Base-by-base conservation (phyloP, 768 basidiomycete genomes). In the Tricholoma sp. region DNA sequence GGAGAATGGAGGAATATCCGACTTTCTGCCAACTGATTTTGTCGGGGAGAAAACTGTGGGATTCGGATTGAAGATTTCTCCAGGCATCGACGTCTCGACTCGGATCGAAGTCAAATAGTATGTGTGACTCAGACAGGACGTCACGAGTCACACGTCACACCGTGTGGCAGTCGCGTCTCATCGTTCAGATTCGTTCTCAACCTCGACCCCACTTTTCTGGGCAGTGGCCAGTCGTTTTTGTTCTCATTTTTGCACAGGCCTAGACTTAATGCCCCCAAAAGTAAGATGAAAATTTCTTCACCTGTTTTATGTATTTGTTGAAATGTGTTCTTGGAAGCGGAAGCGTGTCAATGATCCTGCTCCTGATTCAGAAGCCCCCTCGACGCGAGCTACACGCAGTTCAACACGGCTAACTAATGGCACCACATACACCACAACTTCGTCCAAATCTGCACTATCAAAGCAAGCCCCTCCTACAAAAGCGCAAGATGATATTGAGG, bases 41-140 rank as follows among this genome's bases (percentile, higher is more conserved):
- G 80, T 64, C 1, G 83, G 71, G 1, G 79, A 73, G 68, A 94
- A 90, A 37, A 98, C 77, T 10, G 83, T 87, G 1, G 96, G 96
- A 71, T 98, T 98, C 16, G 89, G 89, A 71, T 98, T 98, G 79
- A 86, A 91, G 54, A 86, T 72, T 67, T 86, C 83, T 35, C 72
- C 71, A 51, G 76, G 67, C 83, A 85, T 85, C 56, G 35, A n/a
- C n/a, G n/a, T n/a, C n/a, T n/a, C n/a, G n/a, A n/a, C n/a, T n/a
- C n/a, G n/a, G n/a, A 60, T 62, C 63, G 55, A 29, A 43, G 55
- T 46, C 24, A 3, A 27, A 45, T 9, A 18, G n/a, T 8, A 21
- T n/a, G n/a, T n/a, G n/a, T n/a, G n/a, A n/a, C n/a, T n/a, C n/a
- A n/a, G n/a, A n/a, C n/a, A 54, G 31, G 59, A 16, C 54, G 54